phyloP scores from a whole-genome alignment of 306 rosid genomes.

The Dryas alaskensis region DNA sequence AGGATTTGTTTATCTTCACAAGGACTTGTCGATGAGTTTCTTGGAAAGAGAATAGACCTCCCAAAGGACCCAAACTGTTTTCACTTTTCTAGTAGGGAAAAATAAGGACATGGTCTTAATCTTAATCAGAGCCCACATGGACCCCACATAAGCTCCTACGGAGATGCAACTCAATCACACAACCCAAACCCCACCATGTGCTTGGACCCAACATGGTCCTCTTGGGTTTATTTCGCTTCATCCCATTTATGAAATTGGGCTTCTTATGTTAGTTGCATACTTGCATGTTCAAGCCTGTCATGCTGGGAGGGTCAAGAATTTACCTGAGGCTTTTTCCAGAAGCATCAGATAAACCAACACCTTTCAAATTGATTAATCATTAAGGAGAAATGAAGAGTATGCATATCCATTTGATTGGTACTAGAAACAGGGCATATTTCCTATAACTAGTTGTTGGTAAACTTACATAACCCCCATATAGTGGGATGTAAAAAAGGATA shows the following conservation, averaged over 20 bases:
- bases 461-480: too few species aligned
- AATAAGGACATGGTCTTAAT: constrained; percentile 10
- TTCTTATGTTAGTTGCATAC: background rate
- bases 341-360: constrained; percentile 1
- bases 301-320: background rate
- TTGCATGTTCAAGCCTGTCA: too few species aligned
- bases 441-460: too few species aligned
- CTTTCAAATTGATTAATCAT: too few species aligned
- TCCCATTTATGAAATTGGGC: background rate
- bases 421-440: too few species aligned
- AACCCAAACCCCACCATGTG: constrained; percentile 28
- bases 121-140: background rate
- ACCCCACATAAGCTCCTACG: constrained; percentile 18
- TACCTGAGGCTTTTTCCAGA: background rate
- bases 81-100: background rate
- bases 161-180: constrained; percentile 6
- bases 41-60: background rate
- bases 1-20: constrained; percentile 19
- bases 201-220: constrained; percentile 8
- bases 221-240: background rate
- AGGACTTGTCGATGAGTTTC: constrained; percentile 26
- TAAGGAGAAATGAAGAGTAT: too few species aligned
- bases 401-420: too few species aligned
- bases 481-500: too few species aligned
- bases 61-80: background rate